These are phyloP conservation scores for Alternaria panax DNA, from an alignment of 2,329 filamentous ascomycete genomes.

Conservation along the genomic window DNA sequence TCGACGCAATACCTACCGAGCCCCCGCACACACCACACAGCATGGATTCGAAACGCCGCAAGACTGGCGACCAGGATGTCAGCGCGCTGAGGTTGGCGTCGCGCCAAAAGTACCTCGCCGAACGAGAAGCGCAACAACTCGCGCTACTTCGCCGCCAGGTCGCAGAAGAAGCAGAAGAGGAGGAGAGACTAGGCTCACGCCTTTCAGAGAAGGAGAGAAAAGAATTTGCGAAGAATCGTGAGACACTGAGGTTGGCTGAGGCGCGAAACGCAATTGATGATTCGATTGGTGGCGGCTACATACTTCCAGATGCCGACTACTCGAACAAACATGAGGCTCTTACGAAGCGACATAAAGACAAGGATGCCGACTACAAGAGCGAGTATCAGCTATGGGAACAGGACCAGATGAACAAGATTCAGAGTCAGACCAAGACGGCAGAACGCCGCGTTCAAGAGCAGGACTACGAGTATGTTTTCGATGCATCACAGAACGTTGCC, in stretches of 20 bases:
- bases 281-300: slow-evolving; percentile 66
- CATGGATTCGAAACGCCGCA: slow-evolving; percentile 43
- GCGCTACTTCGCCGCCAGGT: slow-evolving; percentile 90
- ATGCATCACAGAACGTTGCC: too few species aligned
- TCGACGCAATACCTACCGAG: not conserved
- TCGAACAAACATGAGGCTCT: slow-evolving; percentile 92
- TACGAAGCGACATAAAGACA: slow-evolving; percentile 84
- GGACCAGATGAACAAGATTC: slow-evolving; percentile 87
- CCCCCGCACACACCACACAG: not conserved
- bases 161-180: slow-evolving; percentile 79
- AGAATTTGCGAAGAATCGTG: slow-evolving; percentile 87
- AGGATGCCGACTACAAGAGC: slow-evolving; percentile 81
- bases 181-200: slow-evolving; percentile 73
- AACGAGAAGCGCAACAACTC: slow-evolving; percentile 85
- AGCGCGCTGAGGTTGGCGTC: slow-evolving; percentile 83
- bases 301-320: slow-evolving; percentile 88
- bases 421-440: slow-evolving; percentile 62
- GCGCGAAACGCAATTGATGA: slow-evolving; percentile 75
- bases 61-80: slow-evolving; percentile 52
- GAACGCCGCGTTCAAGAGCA: slow-evolving; percentile 80
- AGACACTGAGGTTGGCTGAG: slow-evolving; percentile 78
- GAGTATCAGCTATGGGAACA: slow-evolving; percentile 97
- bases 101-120: slow-evolving; percentile 90
- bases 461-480: slow-evolving; percentile 92
- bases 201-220: slow-evolving; percentile 82